These are phyloP conservation scores for Ustilago curta DNA, from an alignment of 1,284 basidiomycete species.

Conservation along the genomic window DNA sequence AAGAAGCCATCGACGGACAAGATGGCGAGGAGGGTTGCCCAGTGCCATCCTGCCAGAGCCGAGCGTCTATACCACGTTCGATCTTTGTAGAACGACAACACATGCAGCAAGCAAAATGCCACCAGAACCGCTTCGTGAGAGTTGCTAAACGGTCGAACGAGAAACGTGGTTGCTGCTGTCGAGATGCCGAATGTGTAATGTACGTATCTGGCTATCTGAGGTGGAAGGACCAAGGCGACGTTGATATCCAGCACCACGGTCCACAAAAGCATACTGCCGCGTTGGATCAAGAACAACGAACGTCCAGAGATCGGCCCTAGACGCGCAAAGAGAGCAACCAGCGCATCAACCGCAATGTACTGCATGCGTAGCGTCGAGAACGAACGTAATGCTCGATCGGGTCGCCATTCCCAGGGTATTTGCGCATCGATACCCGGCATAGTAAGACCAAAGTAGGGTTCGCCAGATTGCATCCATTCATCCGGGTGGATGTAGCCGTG, in stretches of 20 bases:
- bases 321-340: not conserved
- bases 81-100: not conserved
- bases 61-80: conserved; percentile 16
- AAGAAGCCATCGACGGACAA: conserved; percentile 57
- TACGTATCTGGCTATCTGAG: conserved; percentile 12
- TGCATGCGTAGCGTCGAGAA: conserved; percentile 13
- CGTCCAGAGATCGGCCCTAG: conserved; percentile 6
- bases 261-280: conserved; percentile 10
- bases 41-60: not conserved
- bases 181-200: conserved; percentile 55
- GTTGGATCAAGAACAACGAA: conserved; percentile 23
- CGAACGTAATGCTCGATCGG: conserved; percentile 31
- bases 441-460: conserved; percentile 49
- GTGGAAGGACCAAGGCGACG: conserved; percentile 9
- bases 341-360: conserved; percentile 2
- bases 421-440: not conserved
- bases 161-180: conserved; percentile 62
- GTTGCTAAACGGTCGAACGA: conserved; percentile 68
- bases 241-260: conserved; percentile 25
- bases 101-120: conserved; percentile 27
- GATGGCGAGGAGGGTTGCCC: conserved; percentile 13
- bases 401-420: conserved; percentile 43
- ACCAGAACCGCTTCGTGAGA: conserved; percentile 61
- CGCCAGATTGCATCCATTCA: conserved; percentile 69
- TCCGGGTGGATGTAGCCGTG: conserved; percentile 68